phyloP scores from a whole-genome alignment of 78 protist species.

The Dictyostelium discoideum region DNA sequence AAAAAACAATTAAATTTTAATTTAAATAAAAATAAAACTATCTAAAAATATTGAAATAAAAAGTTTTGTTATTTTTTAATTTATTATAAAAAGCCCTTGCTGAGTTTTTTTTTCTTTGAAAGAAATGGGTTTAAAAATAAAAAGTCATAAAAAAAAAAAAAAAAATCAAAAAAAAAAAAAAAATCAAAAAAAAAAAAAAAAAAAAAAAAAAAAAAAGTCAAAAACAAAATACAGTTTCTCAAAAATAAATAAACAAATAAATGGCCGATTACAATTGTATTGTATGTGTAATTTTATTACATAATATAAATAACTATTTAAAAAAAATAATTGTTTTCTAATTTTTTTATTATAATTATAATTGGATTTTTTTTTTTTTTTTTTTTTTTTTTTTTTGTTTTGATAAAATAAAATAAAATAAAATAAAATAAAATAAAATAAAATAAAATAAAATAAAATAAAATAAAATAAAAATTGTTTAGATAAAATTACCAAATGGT shows the following conservation, averaged over 20 bases:
- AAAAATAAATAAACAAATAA: not conserved
- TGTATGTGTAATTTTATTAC: not conserved
- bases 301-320: not conserved
- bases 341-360: not conserved
- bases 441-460: too few species aligned
- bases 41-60: too few species aligned
- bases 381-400: not conserved
- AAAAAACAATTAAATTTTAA: too few species aligned
- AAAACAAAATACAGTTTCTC: too few species aligned
- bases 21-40: not conserved
- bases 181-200: too few species aligned
- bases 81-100: too few species aligned
- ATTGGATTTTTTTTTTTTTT: not conserved
- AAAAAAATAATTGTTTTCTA: not conserved
- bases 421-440: too few species aligned
- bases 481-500: slow-evolving; percentile 61
- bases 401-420: not conserved
- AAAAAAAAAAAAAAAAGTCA: too few species aligned
- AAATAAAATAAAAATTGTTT: too few species aligned
- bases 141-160: too few species aligned
- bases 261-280: not conserved
- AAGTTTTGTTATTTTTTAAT: too few species aligned
- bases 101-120: not conserved
- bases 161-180: not conserved
- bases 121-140: not conserved